Percentiles rank a stretch among this genome's conserved stretches.
These are phyloP conservation scores for Tanacetum coccineum DNA, from an alignment of 129 eudicot species.

Conservation along the genomic window DNA sequence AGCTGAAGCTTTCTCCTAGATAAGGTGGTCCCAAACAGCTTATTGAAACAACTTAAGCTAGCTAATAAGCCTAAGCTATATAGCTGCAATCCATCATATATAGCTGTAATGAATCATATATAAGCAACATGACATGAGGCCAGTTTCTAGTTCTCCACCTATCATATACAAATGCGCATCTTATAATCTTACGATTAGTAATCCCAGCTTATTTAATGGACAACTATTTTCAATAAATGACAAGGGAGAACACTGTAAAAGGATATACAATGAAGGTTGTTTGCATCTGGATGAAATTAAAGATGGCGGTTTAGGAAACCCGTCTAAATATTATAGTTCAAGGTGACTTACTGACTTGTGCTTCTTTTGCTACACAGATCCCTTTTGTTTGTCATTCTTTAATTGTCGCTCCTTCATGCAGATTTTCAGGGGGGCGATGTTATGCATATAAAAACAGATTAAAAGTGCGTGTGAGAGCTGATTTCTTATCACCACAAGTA, in stretches of 20 bases:
- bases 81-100: no score
- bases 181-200: no score
- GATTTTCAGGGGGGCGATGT: neutral
- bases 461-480: neutral
- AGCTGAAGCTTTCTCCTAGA: no score
- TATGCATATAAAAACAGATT: neutral
- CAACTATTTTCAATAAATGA: neutral
- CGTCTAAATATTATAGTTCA: neutral
- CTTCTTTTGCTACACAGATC: neutral
- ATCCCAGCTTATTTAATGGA: no score
- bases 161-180: no score
- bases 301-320: neutral
- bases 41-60: no score
- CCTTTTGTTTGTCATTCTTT: neutral
- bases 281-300: neutral
- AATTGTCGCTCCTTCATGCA: neutral
- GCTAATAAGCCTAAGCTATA: no score
- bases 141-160: neutral
- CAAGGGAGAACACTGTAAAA: neutral
- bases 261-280: neutral
- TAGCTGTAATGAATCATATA: no score
- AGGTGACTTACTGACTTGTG: neutral
- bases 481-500: neutral
- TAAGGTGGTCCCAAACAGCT: no score
- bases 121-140: no score